Percentiles rank a stretch among this genome's conserved stretches.
Evolutionary conservation across 2,329 filamentous ascomycete genomes (phyloP).

Genomic region (Aspergillus sp.): DNA sequence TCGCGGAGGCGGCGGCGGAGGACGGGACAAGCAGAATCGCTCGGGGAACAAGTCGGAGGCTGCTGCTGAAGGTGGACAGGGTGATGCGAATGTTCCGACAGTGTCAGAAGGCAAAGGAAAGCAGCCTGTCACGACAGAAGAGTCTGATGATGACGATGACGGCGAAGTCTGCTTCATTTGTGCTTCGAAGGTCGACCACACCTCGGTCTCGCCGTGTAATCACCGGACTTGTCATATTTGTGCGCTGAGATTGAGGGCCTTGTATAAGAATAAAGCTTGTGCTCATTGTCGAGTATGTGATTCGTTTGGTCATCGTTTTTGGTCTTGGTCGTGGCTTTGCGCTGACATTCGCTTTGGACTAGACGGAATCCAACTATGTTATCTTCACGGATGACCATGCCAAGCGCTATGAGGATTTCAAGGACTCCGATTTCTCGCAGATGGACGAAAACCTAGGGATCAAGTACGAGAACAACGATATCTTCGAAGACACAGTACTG

Average conservation of each 20-base stretch:
- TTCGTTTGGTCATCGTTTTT: background rate
- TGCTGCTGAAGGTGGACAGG: slow-evolving; percentile 27
- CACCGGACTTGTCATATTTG: slow-evolving; percentile 97
- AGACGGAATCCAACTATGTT: slow-evolving; percentile 63
- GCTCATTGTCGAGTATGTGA: slow-evolving; percentile 83
- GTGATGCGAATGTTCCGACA: slow-evolving; percentile 48
- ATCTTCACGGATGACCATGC: slow-evolving; percentile 85
- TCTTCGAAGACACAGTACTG: slow-evolving; percentile 85
- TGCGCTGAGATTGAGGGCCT: slow-evolving; percentile 80
- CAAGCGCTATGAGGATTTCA: slow-evolving; percentile 86
- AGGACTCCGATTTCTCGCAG: slow-evolving; percentile 69
- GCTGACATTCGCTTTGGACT: slow-evolving; percentile 17
- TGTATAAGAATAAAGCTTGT: slow-evolving; percentile 96
- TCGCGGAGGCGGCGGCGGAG: slow-evolving; percentile 34
- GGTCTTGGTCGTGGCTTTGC: background rate
- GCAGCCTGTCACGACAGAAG: slow-evolving; percentile 26
- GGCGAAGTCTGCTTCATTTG: slow-evolving; percentile 96
- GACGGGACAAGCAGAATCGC: slow-evolving; percentile 32
- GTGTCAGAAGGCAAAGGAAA: slow-evolving; percentile 35
- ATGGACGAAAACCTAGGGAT: slow-evolving; percentile 87
- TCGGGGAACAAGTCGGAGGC: slow-evolving; percentile 19
- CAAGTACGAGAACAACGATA: slow-evolving; percentile 83
- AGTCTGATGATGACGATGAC: slow-evolving; percentile 57
- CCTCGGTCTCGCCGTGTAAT: slow-evolving; percentile 89
- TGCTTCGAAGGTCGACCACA: slow-evolving; percentile 83